Evolutionary conservation across 106 monocot species (phyloP), one percentile per base, ranked within the genome.

Genomic region (Apostasia shenzhenica): DNA sequence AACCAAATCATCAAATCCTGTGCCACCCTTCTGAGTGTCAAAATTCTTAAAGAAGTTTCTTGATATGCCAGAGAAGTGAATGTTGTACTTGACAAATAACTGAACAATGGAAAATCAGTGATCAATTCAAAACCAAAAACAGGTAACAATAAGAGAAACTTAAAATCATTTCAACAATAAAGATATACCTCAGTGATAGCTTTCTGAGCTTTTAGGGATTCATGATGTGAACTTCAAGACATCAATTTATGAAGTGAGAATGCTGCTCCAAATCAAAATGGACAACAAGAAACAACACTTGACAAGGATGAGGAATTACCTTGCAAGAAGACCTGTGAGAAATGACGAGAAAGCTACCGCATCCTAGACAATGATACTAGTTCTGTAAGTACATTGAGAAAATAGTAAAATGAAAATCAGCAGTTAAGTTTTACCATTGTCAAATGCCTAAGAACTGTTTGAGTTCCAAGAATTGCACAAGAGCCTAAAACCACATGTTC

Each of bases 41-140:
- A 76, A 66, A 67, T 42, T 73, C 71, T 73, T 81, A 67, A 99
- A 93, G 71, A 90, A 93, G 76, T 78, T 83, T 51, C 70, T 93
- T 69, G 99, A 78, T 74, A 99, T 68, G 69, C 90, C 99, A 83
- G 90, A 87, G 70, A 99, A 99, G 59, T 79, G 82, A 68, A 93
- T 88, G 66, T 92, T 99, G 78, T 85, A 99, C 45, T 90, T 90
- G 67, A 93, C 83, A 79, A 99, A 99, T 52, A 99, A 73, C 99
- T 99, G 85, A 41, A 6, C 6, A 48, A 43, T 40, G 41, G 43
- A 68, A n/a, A 49, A 14, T 14, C 47, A 48, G 47, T 4, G 45
- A 68, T 66, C 48, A 12, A 45, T 48, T 8, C 55, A 51, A 74
- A 6, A 68, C 26, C 59, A 55, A n/a, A 39, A 26, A 45, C 4